Evolutionary conservation across 768 basidiomycete genomes (phyloP), one percentile per base, ranked within the genome.

Genomic region (Strobilomyces echinocephalus): DNA sequence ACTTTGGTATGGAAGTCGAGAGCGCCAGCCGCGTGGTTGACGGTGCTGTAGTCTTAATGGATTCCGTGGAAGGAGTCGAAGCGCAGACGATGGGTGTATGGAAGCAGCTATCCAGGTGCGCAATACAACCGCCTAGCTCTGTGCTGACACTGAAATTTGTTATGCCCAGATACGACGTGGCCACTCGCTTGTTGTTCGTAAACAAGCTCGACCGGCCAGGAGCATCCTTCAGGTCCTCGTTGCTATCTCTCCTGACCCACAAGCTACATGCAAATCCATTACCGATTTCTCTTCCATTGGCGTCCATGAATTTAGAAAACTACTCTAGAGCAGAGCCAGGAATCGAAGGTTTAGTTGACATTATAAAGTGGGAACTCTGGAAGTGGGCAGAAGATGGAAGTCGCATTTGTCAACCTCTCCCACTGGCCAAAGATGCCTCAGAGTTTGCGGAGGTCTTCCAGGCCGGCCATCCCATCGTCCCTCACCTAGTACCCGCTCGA

Each of bases 1-100:
- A 95, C 67, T 95, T 95, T 70, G 91, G 91, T n/a, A 93, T 94
- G 91, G 91, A 95, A 63, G 92, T 95, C 26, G 92, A 94, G 70
- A 89, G 91, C 62, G 92, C 92, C 8, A 93, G 91, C 63, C 83
- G 91, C 28, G 87, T 95, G 15, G 82, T 93, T 5, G 91, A 95
- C 58, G 92, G 91, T 52, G 91, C 91, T 15, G 84, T 95, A 28
- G 88, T 95, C 30, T 70, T 95, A 31, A 81, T 95, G 41, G 91
- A 95, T 70, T 88, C 91, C 0, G 91, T 95, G 0, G 91, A 94
- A 70, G 91, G 91, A 8, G 91, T 94, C 6, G 91, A 94, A 68
- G 83, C 89, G 11, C 91, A 95, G 65, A 95, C 92, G 0, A 86
- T 83, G 67, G 89, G 88, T 39, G 92, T 95, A 42, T 94, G 92